Evolutionary conservation across 805 yeast genomes (phyloP), one percentile per base, ranked within the genome.

Genomic region (Saccharomyces kudriavzevii): DNA sequence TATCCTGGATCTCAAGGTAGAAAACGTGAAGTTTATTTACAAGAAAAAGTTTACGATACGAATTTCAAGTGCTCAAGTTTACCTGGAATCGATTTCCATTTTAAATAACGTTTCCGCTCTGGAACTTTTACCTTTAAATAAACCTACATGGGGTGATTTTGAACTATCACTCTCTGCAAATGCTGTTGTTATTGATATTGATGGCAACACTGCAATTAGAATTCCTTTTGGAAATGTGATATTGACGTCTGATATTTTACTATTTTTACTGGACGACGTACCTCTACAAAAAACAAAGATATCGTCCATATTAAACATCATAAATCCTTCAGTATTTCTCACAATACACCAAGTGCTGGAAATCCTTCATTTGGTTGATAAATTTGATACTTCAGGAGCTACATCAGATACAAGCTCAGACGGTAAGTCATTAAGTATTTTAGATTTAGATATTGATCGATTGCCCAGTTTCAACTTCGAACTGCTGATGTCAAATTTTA

Each of bases 111-210:
- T 61, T 30, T 55, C 56, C 24, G 52, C 58, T 27, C 51, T 61
- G 31, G 64, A 62, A 11, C 49, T 56, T 13, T 48, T 66, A n/a
- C 61, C 66, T 2, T 49, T 63, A n/a, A 56, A 55, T 8, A 51
- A 47, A 25, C 53, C 55, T 40, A 48, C 40, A 17, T 55, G 61
- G 51, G 60, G 56, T 24, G 62, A 62, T 40, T 61, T 61, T 49
- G 70, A 69, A 56, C 27, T 69, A 2, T 58, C 71, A 2, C 27
- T 69, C 2, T 61, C 72, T 1, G 61, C 63, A 1, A 69, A 61
- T 49, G 54, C 70, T 1, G 47, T 64, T 5, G 52, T 51, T 8
- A 51, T 64, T 1, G 56, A 52, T 31, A 46, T 64, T 2, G 54
- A 59, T 8, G 55, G 60, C 1, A 50, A 59, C n/a, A 59, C 65